These are phyloP conservation scores for Candida palmyrensis DNA, from an alignment of 805 yeast species.

Conservation along the genomic window DNA sequence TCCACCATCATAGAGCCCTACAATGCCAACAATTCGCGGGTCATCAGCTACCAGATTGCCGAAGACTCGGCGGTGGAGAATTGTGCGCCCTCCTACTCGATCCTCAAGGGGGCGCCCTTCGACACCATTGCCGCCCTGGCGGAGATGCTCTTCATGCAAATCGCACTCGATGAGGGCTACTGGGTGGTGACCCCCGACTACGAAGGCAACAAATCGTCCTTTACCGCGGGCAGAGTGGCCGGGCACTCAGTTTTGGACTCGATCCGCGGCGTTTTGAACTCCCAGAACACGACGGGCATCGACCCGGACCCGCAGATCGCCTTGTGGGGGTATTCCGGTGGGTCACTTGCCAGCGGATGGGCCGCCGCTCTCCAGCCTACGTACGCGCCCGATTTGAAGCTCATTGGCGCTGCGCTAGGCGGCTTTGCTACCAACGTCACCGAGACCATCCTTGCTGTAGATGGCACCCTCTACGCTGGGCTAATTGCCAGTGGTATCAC, in stretches of 20 bases:
- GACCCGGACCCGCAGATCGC: constrained; percentile 7
- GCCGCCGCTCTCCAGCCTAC: constrained; percentile 17
- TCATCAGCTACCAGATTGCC: constrained; percentile 23
- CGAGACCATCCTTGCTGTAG: constrained; percentile 13
- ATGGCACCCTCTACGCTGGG: constrained; percentile 19
- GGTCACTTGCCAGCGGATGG: constrained; percentile 20
- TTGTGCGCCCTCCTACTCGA: constrained; percentile 25
- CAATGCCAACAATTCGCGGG: constrained; percentile 20
- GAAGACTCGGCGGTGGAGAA: constrained; percentile 22
- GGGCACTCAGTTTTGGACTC: constrained; percentile 12
- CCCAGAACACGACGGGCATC: constrained; percentile 12
- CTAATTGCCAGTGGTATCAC: constrained; percentile 17
- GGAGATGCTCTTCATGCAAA: constrained; percentile 10
- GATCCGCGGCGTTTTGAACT: constrained; percentile 11
- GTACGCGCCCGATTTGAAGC: constrained; percentile 18
- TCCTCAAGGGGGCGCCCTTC: constrained; percentile 10
- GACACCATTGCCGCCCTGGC: constrained; percentile 7
- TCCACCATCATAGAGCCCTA: constrained; percentile 25
- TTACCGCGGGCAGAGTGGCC: constrained; percentile 12
- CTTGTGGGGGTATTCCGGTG: constrained; percentile 23
- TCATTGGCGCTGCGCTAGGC: constrained; percentile 24
- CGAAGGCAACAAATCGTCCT: constrained; percentile 12
- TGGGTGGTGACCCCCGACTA: constrained; percentile 13
- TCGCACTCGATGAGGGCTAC: constrained; percentile 12
- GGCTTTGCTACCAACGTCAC: constrained; percentile 23